Conservation (phyloP, 768 basidiomycete species). For the Pulveroboletus sp. region DNA sequence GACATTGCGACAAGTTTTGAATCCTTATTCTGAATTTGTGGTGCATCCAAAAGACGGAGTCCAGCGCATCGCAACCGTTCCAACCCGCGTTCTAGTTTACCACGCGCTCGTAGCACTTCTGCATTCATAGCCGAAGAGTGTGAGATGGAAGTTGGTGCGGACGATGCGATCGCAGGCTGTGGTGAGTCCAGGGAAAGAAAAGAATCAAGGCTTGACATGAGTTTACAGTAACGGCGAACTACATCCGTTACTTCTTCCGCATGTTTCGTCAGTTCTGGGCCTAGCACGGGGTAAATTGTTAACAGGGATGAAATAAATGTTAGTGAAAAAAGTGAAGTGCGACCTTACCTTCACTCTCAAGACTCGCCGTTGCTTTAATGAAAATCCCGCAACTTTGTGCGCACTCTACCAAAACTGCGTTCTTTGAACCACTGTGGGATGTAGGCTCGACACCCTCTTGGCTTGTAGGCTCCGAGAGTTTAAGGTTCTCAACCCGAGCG, state of each 20-base stretch:
- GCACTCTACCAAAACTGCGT: slow-evolving; percentile 31
- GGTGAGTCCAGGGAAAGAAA: background rate
- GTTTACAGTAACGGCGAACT: slow-evolving; percentile 18
- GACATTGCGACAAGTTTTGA: slow-evolving; percentile 11
- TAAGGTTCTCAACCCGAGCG: slow-evolving; percentile 16
- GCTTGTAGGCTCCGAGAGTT: slow-evolving; percentile 10
- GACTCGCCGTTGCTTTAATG: slow-evolving; percentile 39
- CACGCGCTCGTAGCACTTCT: slow-evolving; percentile 33
- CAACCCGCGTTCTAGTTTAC: slow-evolving; percentile 56
- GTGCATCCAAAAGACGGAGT: slow-evolving; percentile 42
- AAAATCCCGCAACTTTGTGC: slow-evolving; percentile 40
- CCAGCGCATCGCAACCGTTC: slow-evolving; percentile 54
- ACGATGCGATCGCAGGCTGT: background rate
- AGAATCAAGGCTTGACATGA: slow-evolving; percentile 10
- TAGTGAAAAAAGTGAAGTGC: background rate
- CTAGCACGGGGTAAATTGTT: background rate
- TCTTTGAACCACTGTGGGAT: background rate
- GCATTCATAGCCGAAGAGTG: background rate
- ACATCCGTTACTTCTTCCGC: slow-evolving; percentile 13
- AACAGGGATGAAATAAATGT: background rate
- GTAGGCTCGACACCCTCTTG: background rate
- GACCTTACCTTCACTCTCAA: slow-evolving; percentile 19
- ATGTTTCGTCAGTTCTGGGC: slow-evolving; percentile 17
- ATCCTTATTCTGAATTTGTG: slow-evolving; percentile 7
- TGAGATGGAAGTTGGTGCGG: background rate